phyloP scores from a whole-genome alignment of 148 eudicot species.

The Salicornia ramosissima region DNA sequence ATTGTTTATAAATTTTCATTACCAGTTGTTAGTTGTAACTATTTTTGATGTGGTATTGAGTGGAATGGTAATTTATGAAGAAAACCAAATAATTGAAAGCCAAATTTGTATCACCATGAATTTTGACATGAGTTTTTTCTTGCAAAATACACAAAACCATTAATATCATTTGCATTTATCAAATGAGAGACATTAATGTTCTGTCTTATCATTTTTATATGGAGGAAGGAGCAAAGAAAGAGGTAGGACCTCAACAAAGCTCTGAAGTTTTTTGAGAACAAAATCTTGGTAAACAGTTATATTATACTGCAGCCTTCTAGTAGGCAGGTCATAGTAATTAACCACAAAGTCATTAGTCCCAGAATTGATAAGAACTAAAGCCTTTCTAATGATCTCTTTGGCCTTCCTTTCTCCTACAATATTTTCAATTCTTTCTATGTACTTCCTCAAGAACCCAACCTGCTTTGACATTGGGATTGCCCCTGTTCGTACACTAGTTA shows the following conservation, averaged over 20 bases:
- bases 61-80: background rate
- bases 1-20: too few species aligned
- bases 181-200: too few species aligned
- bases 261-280: slow-evolving; percentile 34
- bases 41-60: background rate
- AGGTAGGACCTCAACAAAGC: slow-evolving; percentile 34
- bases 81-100: background rate
- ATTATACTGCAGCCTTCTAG: slow-evolving; percentile 29
- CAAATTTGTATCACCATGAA: background rate
- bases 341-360: slow-evolving; percentile 52
- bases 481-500: slow-evolving; percentile 9
- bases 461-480: slow-evolving; percentile 42
- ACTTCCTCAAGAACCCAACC: slow-evolving; percentile 25
- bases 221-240: background rate
- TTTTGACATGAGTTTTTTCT: background rate
- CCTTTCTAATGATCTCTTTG: slow-evolving; percentile 28
- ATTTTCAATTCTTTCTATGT: slow-evolving; percentile 26
- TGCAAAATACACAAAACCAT: background rate
- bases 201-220: background rate
- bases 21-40: background rate
- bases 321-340: slow-evolving; percentile 45
- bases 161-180: background rate
- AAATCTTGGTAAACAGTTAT: slow-evolving; percentile 39
- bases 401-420: slow-evolving; percentile 32
- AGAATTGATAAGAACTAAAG: slow-evolving; percentile 39